These are phyloP conservation scores for Suillus ampliporus DNA, from an alignment of 768 basidiomycete species.

Conservation along the genomic window DNA sequence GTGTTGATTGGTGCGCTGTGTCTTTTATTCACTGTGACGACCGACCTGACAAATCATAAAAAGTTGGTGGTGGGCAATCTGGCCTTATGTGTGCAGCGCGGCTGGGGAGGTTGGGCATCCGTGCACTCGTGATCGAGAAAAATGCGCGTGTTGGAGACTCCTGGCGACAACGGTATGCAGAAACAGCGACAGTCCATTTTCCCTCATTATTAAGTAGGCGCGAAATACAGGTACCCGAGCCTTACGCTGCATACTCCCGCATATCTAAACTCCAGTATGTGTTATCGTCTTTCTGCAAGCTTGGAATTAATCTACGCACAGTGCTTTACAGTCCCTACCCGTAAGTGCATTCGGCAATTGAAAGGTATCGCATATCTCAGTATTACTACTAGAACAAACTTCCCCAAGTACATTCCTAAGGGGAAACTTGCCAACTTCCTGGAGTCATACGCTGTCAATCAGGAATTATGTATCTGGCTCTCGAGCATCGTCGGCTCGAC, in stretches of 20 bases:
- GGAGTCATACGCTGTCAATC: conserved; percentile 55
- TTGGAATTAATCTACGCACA: conserved; percentile 19
- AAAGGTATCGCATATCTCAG: conserved; percentile 15
- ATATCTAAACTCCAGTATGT: conserved; percentile 54
- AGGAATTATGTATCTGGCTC: conserved; percentile 65
- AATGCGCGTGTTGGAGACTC: conserved; percentile 53
- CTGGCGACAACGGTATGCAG: conserved; percentile 59
- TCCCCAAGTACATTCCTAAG: not conserved
- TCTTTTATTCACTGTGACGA: not conserved
- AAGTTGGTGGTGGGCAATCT: conserved; percentile 65
- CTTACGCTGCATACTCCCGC: conserved; percentile 48
- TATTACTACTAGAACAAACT: not conserved
- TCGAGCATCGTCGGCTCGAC: conserved; percentile 43
- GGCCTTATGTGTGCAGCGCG: conserved; percentile 64
- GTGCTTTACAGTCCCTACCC: conserved; percentile 55
- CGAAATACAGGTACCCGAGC: conserved; percentile 1
- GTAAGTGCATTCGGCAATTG: conserved; percentile 50
- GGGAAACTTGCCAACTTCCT: conserved; percentile 60
- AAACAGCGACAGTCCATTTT: conserved; percentile 46
- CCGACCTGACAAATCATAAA: not conserved
- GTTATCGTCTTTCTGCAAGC: not conserved
- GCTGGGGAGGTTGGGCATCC: conserved; percentile 57
- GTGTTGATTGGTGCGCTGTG: conserved; percentile 36
- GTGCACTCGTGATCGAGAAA: conserved; percentile 55
- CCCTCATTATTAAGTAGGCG: conserved; percentile 40